These are phyloP conservation scores for Batkoa obscura DNA, from an alignment of 371 early-diverging fungal species.

Conservation along the genomic window DNA sequence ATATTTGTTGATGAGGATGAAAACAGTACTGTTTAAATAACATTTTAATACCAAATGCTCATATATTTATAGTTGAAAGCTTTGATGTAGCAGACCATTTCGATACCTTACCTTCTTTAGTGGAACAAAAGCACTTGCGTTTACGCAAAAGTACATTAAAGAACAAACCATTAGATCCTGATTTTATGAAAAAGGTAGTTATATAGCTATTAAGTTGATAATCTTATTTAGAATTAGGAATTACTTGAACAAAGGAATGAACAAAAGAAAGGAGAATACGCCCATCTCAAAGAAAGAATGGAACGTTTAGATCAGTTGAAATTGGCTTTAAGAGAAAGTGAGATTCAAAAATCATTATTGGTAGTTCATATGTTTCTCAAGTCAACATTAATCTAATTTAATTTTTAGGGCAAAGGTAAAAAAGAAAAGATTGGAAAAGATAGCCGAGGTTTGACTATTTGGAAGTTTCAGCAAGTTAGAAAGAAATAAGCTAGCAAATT, in stretches of 20 bases:
- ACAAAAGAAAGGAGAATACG: slow-evolving; percentile 29
- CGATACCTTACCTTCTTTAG: slow-evolving; percentile 65
- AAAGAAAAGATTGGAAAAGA: slow-evolving; percentile 69
- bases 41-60: neutral
- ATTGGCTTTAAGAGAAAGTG: slow-evolving; percentile 53
- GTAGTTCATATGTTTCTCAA: slow-evolving; percentile 12
- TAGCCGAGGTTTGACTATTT: neutral
- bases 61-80: slow-evolving; percentile 18
- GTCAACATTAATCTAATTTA: neutral
- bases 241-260: slow-evolving; percentile 16
- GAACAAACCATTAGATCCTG: slow-evolving; percentile 19
- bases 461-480: too few species aligned
- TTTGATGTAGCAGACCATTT: slow-evolving; percentile 59
- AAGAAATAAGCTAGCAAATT: too few species aligned
- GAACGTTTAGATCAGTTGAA: slow-evolving; percentile 55
- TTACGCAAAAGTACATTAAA: slow-evolving; percentile 34
- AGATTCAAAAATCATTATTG: slow-evolving; percentile 56
- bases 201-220: neutral
- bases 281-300: slow-evolving; percentile 54
- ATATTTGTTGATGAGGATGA: slow-evolving; percentile 76
- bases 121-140: slow-evolving; percentile 61
- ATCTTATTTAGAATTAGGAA: neutral
- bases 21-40: slow-evolving; percentile 22
- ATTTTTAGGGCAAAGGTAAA: slow-evolving; percentile 43
- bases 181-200: slow-evolving; percentile 10